A percentile compares a stretch with the other conserved stretches of the same genome.
These are phyloP conservation scores for Blastobotrys petasosporus DNA, from an alignment of 1,139 yeast species.

Conservation along the genomic window DNA sequence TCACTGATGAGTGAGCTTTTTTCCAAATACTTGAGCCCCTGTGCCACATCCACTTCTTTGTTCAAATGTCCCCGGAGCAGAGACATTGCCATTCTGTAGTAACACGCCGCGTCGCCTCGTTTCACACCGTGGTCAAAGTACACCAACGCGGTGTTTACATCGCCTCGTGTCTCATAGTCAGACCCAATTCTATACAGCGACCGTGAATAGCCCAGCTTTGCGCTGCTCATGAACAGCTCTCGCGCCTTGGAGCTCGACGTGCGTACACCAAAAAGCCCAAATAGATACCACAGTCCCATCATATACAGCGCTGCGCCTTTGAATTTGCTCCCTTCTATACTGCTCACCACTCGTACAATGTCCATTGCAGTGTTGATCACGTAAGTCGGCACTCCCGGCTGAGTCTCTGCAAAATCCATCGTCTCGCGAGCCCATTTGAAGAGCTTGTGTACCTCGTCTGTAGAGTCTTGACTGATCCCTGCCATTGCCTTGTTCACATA, in stretches of 20 bases:
- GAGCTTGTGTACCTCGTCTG: constrained; percentile 14
- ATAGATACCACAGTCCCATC: constrained; percentile 30
- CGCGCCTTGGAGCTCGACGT: constrained; percentile 24
- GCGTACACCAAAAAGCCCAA: constrained; percentile 26
- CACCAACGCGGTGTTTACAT: constrained; percentile 25
- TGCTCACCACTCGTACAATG: constrained; percentile 24
- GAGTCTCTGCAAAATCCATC: constrained; percentile 29
- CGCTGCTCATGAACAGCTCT: constrained; percentile 29
- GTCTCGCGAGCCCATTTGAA: constrained; percentile 35
- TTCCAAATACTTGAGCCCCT: constrained; percentile 30
- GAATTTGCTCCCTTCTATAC: constrained; percentile 21
- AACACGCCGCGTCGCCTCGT: constrained; percentile 33
- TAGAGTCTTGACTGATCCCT: constrained; percentile 11
- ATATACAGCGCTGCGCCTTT: constrained; percentile 30
- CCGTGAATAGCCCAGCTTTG: constrained; percentile 31
- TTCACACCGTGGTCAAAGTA: constrained; percentile 33
- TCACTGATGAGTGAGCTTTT: constrained; percentile 31
- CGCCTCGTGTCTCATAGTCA: constrained; percentile 31
- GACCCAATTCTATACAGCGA: constrained; percentile 36
- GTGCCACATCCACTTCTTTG: constrained; percentile 21
- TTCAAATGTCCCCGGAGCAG: constrained; percentile 33
- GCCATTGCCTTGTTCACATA: constrained; percentile 19
- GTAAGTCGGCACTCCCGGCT: constrained; percentile 25
- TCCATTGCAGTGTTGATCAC: constrained; percentile 26
- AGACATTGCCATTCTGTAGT: constrained; percentile 35